Evolutionary conservation across 108 stramenopile species (phyloP), one percentile per base, ranked within the genome.

Genomic region (Epithemia pelagica): DNA sequence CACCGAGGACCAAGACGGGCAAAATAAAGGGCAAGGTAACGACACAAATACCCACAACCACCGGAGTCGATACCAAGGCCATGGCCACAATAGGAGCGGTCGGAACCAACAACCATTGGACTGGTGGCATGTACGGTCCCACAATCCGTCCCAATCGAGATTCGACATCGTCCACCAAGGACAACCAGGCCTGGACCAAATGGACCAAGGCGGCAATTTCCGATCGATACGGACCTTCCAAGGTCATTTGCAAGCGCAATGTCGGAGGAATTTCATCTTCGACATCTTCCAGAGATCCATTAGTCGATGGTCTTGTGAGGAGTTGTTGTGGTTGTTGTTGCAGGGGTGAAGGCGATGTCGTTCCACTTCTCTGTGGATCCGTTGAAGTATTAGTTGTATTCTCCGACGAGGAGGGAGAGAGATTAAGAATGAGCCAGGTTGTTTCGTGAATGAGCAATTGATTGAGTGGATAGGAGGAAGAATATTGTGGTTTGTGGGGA

Each of bases 1-100:
- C 66, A 18, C 68, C 32, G 27, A 70, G 59, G 1, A 75, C 62
- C 32, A 82, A 21, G 0, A 91, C 2, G 19, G 89, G 92, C 27
- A 94, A 66, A 32, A 89, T 70, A 61, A 94, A 67, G 28, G 92
- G 92, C 30, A 94, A 62, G n/a, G 77, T 78, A n/a, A 90, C 63
- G 8, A 85, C 67, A 19, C 78, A 37, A 2, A 89, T 32, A 1
- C 85, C 90, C 19, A 65, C 64, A 0, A 87, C 0, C 54, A 94
- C 68, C 25, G 92, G 92, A 10, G 73, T 33, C 1, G 64, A 58
- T 0, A 76, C 88, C 2, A 84, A 81, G 15, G 72, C 32, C 26
- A 75, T 25, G 1, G 88, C 74, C 0, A 84, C 67, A 18, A 89
- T 18, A 1, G 88, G 91, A 21, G 84, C 82, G 2, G 78, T 66